phyloP scores from a whole-genome alignment of 2,329 filamentous ascomycete genomes.

The Exserohilum rostratum region DNA sequence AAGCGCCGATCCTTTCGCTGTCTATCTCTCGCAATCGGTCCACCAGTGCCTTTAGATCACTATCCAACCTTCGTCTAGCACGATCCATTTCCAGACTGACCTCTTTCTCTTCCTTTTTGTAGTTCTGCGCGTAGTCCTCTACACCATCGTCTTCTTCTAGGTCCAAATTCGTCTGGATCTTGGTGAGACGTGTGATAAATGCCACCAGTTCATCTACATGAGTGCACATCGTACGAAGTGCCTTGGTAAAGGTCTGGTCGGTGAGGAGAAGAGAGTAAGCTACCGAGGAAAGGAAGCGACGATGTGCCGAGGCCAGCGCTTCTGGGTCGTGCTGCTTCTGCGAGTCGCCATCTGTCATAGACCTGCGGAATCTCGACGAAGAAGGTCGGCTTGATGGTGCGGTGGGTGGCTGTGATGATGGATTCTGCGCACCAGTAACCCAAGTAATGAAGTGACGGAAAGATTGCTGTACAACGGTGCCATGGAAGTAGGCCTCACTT shows the following conservation, averaged over 20 bases:
- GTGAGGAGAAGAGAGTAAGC: slow-evolving; percentile 68
- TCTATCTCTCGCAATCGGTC: slow-evolving; percentile 67
- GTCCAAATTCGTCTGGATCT: slow-evolving; percentile 78
- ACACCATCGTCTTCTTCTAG: slow-evolving; percentile 83
- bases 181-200: slow-evolving; percentile 75
- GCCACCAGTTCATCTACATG: slow-evolving; percentile 83
- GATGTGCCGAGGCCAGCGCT: slow-evolving; percentile 79
- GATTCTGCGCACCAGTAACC: slow-evolving; percentile 57
- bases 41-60: slow-evolving; percentile 67
- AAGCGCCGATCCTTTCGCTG: slow-evolving; percentile 50
- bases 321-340: slow-evolving; percentile 75
- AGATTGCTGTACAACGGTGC: slow-evolving; percentile 80
- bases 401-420: slow-evolving; percentile 1
- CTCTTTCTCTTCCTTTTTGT: slow-evolving; percentile 73
- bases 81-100: slow-evolving; percentile 68
- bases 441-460: slow-evolving; percentile 82
- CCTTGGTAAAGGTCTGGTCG: slow-evolving; percentile 65
- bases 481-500: slow-evolving; percentile 85
- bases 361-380: slow-evolving; percentile 10
- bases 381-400: slow-evolving; percentile 12
- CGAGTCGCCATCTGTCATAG: background rate
- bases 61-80: slow-evolving; percentile 69
- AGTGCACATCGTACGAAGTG: slow-evolving; percentile 69
- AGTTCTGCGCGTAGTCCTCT: slow-evolving; percentile 58
- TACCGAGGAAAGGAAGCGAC: slow-evolving; percentile 68